Base-by-base conservation (phyloP, 306 rosid species). In the Gastrolobium villosum region DNA sequence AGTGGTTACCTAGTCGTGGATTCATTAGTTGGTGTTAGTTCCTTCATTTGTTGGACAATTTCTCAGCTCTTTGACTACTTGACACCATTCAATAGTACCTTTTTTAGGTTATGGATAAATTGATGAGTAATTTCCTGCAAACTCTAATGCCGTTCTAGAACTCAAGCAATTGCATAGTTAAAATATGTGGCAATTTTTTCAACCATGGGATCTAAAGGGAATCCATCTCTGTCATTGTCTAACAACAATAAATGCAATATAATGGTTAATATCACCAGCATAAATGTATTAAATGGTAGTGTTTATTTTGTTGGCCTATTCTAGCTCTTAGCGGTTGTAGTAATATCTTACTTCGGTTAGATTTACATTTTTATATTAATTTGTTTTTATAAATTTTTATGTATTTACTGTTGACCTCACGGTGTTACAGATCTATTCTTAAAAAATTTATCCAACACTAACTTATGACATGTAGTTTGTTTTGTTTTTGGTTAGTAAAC, bases 361-460 rank as follows among this genome's bases (percentile, higher is more conserved):
- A 65, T 75, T 77, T 83, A 37, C 34, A 7, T 67, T 28, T 81
- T 75, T 78, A 40, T 78, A 65, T 71, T 74, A 83, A 79, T 75
- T 71, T 86, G 54, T 56, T 72, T 86, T 82, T 71, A 84, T 86
- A 82, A 79, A 70, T 78, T 81, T 84, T 63, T 83, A 81, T 88
- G 84, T 83, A 76, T 87, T 82, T 83, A 83, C 61, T 67, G 37
- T 64, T 81, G 76, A 78, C 82, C 84, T n/a, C n/a, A 20, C 26
- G 26, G 26, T 20, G 26, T 20, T 20, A 20, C 26, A 20, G 26
- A 20, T 20, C 26, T 20, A 0, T 20, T 20, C 1, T 20, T 20
- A 20, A 20, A 20, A 20, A 20, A 20, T 20, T 20, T 20, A 20
- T 20, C 26, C 0, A 20, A 20, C 26, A 20, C 26, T 20, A 20